Evolutionary conservation across 2,329 filamentous ascomycete genomes (phyloP).

Genomic region (Ceratocystis lukuohia): DNA sequence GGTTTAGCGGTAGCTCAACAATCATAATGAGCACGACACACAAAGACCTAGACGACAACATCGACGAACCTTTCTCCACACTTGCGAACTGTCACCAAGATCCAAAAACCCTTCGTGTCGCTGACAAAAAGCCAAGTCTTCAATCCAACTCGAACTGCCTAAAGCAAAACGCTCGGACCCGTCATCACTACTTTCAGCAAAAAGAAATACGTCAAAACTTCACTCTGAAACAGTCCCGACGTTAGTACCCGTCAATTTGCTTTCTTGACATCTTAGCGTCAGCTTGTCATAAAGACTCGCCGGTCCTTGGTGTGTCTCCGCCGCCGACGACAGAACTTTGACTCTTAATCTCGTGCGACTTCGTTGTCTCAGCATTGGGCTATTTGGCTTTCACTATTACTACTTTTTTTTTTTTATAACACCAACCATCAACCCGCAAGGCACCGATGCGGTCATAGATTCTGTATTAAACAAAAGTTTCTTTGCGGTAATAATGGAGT

Average conservation of each 20-base stretch:
- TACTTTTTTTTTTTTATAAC: background rate
- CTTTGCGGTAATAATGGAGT: conserved; percentile 6
- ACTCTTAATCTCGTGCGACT: background rate
- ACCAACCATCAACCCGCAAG: background rate
- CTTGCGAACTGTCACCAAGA: background rate
- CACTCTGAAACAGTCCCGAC: background rate
- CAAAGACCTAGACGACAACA: background rate
- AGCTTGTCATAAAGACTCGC: background rate
- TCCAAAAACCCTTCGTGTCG: background rate
- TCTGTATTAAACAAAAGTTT: background rate
- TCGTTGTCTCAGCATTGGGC: background rate
- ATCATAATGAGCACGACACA: background rate
- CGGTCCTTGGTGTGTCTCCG: background rate
- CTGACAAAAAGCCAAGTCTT: background rate
- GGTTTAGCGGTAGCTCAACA: background rate
- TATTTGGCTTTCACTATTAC: background rate
- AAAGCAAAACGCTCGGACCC: conserved; percentile 1
- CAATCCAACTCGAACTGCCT: background rate
- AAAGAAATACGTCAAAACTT: background rate
- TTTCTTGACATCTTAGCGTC: conserved; percentile 4
- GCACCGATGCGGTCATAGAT: background rate
- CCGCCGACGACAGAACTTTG: background rate
- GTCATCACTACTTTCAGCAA: background rate
- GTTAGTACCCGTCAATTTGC: background rate
- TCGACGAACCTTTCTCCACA: background rate